These are phyloP conservation scores for Aphanomyces astaci DNA, from an alignment of 352 stramenopile genomes.

Conservation along the genomic window DNA sequence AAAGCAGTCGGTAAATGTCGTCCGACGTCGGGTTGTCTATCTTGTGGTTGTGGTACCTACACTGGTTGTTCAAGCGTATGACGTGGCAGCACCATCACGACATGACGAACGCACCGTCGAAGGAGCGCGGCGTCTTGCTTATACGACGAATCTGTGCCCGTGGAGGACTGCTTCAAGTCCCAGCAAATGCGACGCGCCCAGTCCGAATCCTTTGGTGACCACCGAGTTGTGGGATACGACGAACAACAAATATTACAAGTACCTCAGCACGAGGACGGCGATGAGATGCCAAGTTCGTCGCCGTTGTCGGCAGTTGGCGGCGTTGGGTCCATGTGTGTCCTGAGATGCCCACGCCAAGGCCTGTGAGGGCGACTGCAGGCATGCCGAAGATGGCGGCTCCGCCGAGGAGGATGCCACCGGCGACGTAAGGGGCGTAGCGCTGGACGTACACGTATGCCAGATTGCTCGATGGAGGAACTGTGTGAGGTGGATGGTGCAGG, in stretches of 20 bases:
- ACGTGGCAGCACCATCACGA: background rate
- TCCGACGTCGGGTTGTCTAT: background rate
- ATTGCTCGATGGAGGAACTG: background rate
- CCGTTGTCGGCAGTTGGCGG: background rate
- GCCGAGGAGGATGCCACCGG: conserved; percentile 10
- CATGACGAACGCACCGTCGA: background rate
- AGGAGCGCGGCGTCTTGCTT: conserved; percentile 18
- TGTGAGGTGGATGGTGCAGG: background rate
- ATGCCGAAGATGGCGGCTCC: conserved; percentile 16
- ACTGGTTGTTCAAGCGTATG: background rate
- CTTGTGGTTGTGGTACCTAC: conserved; percentile 12
- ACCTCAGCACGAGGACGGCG: background rate
- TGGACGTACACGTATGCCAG: conserved; percentile 1
- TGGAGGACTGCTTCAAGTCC: conserved; percentile 9
- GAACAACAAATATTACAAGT: background rate
- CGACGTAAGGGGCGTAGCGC: conserved; percentile 18
- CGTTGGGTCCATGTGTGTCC: background rate
- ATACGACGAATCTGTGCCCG: background rate
- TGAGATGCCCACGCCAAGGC: conserved; percentile 16
- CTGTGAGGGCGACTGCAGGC: conserved; percentile 10
- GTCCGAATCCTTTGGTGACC: background rate
- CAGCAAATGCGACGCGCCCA: conserved; percentile 18
- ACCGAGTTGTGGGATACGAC: background rate
- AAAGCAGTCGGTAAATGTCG: conserved; percentile 14
- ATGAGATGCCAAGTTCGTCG: background rate